Evolutionary conservation across 1,284 basidiomycete species (phyloP).

Genomic region (Ustilago crameri): DNA sequence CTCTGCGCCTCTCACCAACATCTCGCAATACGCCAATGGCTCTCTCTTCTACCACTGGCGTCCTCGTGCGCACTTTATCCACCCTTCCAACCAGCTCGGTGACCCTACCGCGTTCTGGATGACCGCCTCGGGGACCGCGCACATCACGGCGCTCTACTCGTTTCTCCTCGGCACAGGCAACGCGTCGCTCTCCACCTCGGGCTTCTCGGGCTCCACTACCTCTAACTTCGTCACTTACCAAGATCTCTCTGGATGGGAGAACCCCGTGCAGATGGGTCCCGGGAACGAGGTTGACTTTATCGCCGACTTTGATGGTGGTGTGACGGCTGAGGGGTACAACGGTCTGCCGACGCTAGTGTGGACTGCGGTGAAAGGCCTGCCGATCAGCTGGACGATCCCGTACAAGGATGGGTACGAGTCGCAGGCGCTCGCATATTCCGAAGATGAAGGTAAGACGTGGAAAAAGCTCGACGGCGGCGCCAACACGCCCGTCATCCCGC

Average conservation of each 20-base stretch:
- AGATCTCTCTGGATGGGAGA: constrained; percentile 23
- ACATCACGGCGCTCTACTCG: constrained; percentile 36
- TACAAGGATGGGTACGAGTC: constrained; percentile 38
- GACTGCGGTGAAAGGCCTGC: constrained; percentile 26
- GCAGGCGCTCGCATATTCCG: constrained; percentile 37
- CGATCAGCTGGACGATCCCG: constrained; percentile 41
- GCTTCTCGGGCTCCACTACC: constrained; percentile 31
- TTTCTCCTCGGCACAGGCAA: constrained; percentile 22
- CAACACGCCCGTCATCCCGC: constrained; percentile 25
- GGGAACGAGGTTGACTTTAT: constrained; percentile 34
- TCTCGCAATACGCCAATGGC: constrained; percentile 27
- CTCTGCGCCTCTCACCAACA: constrained; percentile 24
- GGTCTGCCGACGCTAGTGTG: constrained; percentile 39
- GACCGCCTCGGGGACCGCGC: constrained; percentile 7
- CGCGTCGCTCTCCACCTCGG: constrained; percentile 17
- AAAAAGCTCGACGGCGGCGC: constrained; percentile 33
- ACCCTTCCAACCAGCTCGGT: constrained; percentile 39
- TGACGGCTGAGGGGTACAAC: constrained; percentile 26
- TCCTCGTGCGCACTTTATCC: constrained; percentile 36
- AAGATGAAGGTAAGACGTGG: constrained; percentile 35
- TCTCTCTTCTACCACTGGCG: constrained; percentile 44
- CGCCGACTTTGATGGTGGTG: constrained; percentile 42
- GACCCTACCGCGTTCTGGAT: constrained; percentile 44
- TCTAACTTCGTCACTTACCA: constrained; percentile 21
- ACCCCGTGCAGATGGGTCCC: constrained; percentile 31